Evolutionary conservation across 1,139 yeast genomes (phyloP).

Genomic region (Zygoascus meyerae): DNA sequence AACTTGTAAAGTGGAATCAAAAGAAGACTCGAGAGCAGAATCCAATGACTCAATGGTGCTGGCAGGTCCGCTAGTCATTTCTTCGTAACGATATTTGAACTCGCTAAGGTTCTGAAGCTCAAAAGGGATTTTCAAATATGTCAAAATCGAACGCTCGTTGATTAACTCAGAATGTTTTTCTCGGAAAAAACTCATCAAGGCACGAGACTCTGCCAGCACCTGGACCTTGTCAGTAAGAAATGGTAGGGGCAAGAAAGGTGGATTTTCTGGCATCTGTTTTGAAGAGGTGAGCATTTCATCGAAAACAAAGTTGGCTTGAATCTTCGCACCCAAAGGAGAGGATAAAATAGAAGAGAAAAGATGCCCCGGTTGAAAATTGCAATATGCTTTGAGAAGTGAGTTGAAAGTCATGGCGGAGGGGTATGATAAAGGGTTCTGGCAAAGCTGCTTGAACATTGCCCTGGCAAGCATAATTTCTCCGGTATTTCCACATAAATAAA

Average conservation of each 20-base stretch:
- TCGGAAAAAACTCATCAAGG: constrained; percentile 59
- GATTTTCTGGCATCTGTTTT: constrained; percentile 20
- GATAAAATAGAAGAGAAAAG: constrained; percentile 34
- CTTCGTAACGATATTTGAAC: constrained; percentile 47
- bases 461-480: constrained; percentile 75
- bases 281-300: constrained; percentile 12
- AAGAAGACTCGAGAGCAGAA: constrained; percentile 23
- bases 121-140: constrained; percentile 52
- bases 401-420: constrained; percentile 28
- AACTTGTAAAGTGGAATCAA: constrained; percentile 8
- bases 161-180: constrained; percentile 41
- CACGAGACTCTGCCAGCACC: constrained; percentile 69
- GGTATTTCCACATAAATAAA: constrained; percentile 67
- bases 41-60: constrained; percentile 18
- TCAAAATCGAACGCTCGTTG: constrained; percentile 40
- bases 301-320: constrained; percentile 26
- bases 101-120: constrained; percentile 44
- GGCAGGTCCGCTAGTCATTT: constrained; percentile 36
- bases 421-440: constrained; percentile 35
- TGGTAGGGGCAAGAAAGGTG: constrained; percentile 66
- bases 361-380: constrained; percentile 28
- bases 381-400: constrained; percentile 33
- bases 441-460: constrained; percentile 58
- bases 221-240: constrained; percentile 40
- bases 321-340: constrained; percentile 28